Base-by-base conservation (phyloP, 495 filamentous ascomycete genomes). In the Thermochaetoides thermophila region DNA sequence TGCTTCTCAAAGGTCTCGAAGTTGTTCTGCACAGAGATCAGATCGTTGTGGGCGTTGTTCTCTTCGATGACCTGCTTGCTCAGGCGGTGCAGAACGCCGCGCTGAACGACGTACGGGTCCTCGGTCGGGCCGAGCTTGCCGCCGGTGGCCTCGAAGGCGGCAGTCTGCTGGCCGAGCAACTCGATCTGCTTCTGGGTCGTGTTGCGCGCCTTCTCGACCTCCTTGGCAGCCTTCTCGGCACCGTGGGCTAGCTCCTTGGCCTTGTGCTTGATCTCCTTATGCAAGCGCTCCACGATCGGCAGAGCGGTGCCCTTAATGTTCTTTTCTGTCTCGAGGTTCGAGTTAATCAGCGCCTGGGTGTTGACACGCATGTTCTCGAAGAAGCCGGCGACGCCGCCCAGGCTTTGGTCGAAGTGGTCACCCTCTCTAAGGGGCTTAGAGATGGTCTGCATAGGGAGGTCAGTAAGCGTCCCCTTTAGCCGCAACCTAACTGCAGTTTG, bases 261-360 rank as follows among this genome's bases (percentile, higher is more conserved):
- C 61, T 94, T 94, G 54, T 78, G 74, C 66, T 95, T 96, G 61
- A 97, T 87, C 49, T 96, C 89, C 49, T 84, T 74, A 60, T 95
- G 85, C 17, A 97, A 69, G 18, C 84, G 77, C 51, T 86, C 84
- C 46, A 97, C 70, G 30, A 85, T 76, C 8, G 87, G 91, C 12
- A 91, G 68, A 13, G 95, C 81, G 13, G 72, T 72, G 40, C 71
- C 71, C 52, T 81, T 92, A 29, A 97, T 67, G 37, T 70, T 79
- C 62, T 84, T 84, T 41, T 92, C 87, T 6, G 83, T 85, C 43
- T 95, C 85, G 32, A 73, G 54, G 52, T 94, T 85, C 49, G 81
- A 73, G 56, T 84, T 86, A 29, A 84, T 66, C 51, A 96, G 74
- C 12, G 76, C 81, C 60, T 92, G 81, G 13, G 89, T 92, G 53